Evolutionary conservation across 2,329 filamentous ascomycete species (phyloP).

Genomic region (Coniochaeta prunicola): DNA sequence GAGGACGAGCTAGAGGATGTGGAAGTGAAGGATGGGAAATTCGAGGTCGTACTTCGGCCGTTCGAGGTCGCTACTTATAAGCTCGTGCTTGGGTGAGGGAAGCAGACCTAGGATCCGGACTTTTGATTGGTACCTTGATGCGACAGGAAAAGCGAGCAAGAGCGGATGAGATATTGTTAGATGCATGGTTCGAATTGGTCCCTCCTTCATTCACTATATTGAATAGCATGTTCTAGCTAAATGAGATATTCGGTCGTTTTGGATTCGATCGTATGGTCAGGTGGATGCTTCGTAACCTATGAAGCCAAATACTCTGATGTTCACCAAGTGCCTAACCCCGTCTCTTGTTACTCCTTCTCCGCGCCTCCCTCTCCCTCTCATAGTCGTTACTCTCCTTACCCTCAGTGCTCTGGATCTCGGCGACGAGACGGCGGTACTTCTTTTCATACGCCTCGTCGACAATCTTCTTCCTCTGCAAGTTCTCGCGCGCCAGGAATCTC

Average conservation of each 20-base stretch:
- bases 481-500: slow-evolving; percentile 86
- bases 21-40: slow-evolving; percentile 38
- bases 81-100: slow-evolving; percentile 4
- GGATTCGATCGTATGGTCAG: not conserved
- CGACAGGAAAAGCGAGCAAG: not conserved
- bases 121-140: not conserved
- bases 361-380: slow-evolving; percentile 72
- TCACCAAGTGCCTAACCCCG: slow-evolving; percentile 1
- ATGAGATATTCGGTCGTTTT: not conserved
- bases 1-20: slow-evolving; percentile 77
- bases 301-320: too few species aligned
- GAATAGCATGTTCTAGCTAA: not conserved
- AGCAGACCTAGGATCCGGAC: not conserved
- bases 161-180: not conserved
- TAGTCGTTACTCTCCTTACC: slow-evolving; percentile 81
- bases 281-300: not conserved
- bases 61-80: slow-evolving; percentile 79
- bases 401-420: slow-evolving; percentile 94
- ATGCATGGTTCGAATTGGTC: not conserved
- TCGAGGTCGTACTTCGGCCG: slow-evolving; percentile 61
- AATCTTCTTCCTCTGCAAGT: slow-evolving; percentile 86
- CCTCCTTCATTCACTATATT: not conserved
- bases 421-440: slow-evolving; percentile 87
- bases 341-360: slow-evolving; percentile 56
- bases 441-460: slow-evolving; percentile 90